Evolutionary conservation across 225 moss, liverwort and hornwort genomes (phyloP).

Genomic region (Physcomitrium patens): DNA sequence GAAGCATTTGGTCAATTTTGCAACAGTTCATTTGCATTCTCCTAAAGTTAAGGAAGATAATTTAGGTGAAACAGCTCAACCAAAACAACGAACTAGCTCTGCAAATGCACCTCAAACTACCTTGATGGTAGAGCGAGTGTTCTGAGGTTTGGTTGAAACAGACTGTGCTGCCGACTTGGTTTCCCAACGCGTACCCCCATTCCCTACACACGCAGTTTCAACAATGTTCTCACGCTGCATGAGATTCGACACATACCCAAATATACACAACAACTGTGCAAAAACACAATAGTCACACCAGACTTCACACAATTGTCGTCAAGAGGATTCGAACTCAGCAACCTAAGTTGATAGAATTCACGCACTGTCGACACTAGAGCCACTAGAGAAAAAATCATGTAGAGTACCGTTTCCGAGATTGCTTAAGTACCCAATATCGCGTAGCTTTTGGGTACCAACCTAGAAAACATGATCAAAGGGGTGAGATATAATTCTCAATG

Average conservation of each 20-base stretch:
- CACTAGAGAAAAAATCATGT: neutral
- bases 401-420: slow-evolving; percentile 26
- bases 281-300: no score
- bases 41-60: neutral
- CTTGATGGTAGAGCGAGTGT: slow-evolving; percentile 42
- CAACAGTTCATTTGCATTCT: neutral
- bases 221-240: slow-evolving; percentile 1
- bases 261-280: neutral
- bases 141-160: slow-evolving; percentile 34
- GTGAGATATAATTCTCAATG: no score
- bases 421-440: slow-evolving; percentile 5
- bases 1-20: neutral
- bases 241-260: neutral
- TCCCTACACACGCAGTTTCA: slow-evolving; percentile 1
- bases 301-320: no score
- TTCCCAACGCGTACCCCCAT: slow-evolving; percentile 21
- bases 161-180: slow-evolving; percentile 29
- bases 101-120: slow-evolving; percentile 22
- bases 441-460: slow-evolving; percentile 18
- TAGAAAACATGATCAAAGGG: slow-evolving; percentile 7
- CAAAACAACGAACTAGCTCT: neutral
- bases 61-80: neutral
- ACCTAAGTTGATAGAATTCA: no score
- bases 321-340: no score
- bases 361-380: neutral